Percentiles rank a stretch among this genome's conserved stretches.
Evolutionary conservation across 2,329 filamentous ascomycete genomes (phyloP).

Genomic region (Sodiomyces alkalinus): DNA sequence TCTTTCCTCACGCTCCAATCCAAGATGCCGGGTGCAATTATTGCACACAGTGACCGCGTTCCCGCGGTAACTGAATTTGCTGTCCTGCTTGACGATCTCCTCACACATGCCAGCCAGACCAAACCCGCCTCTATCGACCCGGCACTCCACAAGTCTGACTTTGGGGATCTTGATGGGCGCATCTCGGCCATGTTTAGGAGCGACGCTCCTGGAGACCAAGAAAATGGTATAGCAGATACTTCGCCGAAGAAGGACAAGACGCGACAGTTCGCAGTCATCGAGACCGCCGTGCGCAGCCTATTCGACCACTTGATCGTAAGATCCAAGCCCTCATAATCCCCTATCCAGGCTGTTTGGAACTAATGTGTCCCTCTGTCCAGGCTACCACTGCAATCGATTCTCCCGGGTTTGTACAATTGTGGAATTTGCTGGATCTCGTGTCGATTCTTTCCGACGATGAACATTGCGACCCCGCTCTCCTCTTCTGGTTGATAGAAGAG

Average conservation of each 20-base stretch:
- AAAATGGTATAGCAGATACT: conserved; percentile 15
- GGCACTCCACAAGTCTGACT: conserved; percentile 55
- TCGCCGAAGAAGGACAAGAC: conserved; percentile 22
- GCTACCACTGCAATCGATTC: conserved; percentile 62
- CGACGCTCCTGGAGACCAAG: conserved; percentile 11
- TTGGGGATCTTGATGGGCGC: conserved; percentile 31
- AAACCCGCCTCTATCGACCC: conserved; percentile 57
- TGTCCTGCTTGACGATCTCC: conserved; percentile 37
- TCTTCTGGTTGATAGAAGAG: conserved; percentile 88
- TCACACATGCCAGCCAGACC: conserved; percentile 40
- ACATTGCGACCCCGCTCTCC: conserved; percentile 60
- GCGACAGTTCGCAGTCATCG: conserved; percentile 56
- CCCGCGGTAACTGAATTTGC: conserved; percentile 37
- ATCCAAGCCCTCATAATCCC: conserved; percentile 3
- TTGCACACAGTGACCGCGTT: conserved; percentile 29
- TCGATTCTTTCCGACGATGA: conserved; percentile 73
- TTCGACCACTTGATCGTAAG: conserved; percentile 70
- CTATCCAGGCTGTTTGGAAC: no score
- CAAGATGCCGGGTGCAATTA: conserved; percentile 33
- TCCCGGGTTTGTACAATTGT: conserved; percentile 66
- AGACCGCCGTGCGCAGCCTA: conserved; percentile 66
- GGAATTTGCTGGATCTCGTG: conserved; percentile 90
- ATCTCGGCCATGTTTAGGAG: conserved; percentile 26
- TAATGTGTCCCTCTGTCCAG: conserved; percentile 28
- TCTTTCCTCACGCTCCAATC: no score